Evolutionary conservation across 1,139 yeast species (phyloP), one percentile per base, ranked within the genome.

Genomic region (Fermentozyma sake): DNA sequence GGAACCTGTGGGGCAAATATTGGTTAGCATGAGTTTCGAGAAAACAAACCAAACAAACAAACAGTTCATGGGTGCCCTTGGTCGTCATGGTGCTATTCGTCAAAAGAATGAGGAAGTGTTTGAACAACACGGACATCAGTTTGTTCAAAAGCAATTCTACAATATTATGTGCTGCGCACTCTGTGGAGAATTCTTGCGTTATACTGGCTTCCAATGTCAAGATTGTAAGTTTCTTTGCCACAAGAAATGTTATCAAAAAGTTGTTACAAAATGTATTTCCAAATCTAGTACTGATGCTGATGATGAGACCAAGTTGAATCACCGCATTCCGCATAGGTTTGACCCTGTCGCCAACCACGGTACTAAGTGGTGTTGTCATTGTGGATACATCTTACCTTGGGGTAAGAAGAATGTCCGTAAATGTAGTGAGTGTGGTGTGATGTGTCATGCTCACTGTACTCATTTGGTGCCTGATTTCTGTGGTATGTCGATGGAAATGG

Each of bases 341-440:
- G 96, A 85, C 41, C 89, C 93, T 14, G 74, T 79, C 16, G 74
- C 94, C 12, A 91, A 91, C 51, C 82, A 89, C 61, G 94, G 96
- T 45, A 94, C 98, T 5, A 89, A 89, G 50, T 91, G 98, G 98
- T 91, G 98, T 59, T 91, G 97, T 48, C 98, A 91, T 52, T 91
- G 98, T 70, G 98, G 98, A 36, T 87, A 86, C 52, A 78, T 91
- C 30, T 68, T 91, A 39, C 97, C 98, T 5, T 80, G 96, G 80
- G 96, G 97, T 31, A 78, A 80, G 48, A 87, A 86, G 57, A 87
- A 84, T 49, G 95, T 87, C n/a, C 74, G 96, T 29, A 91, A 87
- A 53, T 91, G 98, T 68, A 66, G 81, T 6, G 98, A 91, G 48
- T 91, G 98, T 74, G 94, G 94, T 22, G 76, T 87, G 16, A 85